Conservation (phyloP, 2,329 filamentous ascomycete genomes). For the Rutstroemia sp. region DNA sequence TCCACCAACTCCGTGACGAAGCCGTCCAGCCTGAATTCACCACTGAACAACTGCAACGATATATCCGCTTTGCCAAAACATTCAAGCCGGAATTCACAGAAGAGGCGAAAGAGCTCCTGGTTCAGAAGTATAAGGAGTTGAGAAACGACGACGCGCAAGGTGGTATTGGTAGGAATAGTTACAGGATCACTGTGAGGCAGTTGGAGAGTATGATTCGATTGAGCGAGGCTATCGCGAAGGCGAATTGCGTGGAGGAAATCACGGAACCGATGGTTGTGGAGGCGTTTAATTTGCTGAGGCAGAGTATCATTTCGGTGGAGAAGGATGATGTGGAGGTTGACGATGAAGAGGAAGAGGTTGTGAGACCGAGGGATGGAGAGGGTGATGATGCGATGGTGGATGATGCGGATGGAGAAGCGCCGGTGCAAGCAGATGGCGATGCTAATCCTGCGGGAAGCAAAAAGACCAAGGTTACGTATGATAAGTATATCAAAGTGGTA, state of each 20-base stretch:
- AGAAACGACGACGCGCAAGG: constrained; percentile 90
- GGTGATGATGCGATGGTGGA: constrained; percentile 46
- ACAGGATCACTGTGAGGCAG: constrained; percentile 94
- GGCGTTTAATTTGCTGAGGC: constrained; percentile 81
- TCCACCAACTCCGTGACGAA: constrained; percentile 88
- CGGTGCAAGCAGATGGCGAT: neutral
- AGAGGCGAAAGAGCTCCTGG: constrained; percentile 77
- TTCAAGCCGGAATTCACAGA: constrained; percentile 90
- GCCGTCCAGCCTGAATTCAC: constrained; percentile 90
- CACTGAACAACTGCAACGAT: constrained; percentile 92
- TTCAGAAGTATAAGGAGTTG: constrained; percentile 92
- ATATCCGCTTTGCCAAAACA: constrained; percentile 91
- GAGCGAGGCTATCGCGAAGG: constrained; percentile 96
- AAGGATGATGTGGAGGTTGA: constrained; percentile 96
- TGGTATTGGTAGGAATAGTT: constrained; percentile 88
- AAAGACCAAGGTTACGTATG: constrained; percentile 88
- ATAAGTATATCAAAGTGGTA: constrained; percentile 88
- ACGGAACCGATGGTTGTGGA: constrained; percentile 79
- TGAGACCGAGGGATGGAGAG: constrained; percentile 36
- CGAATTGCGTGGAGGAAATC: constrained; percentile 91
- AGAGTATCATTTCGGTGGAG: constrained; percentile 96
- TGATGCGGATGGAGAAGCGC: constrained; percentile 13
- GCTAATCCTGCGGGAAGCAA: constrained; percentile 22
- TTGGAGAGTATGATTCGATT: constrained; percentile 93
- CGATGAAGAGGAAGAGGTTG: constrained; percentile 37